Evolutionary conservation across 2,329 filamentous ascomycete genomes (phyloP), one percentile per base, ranked within the genome.

Genomic region (Diplocarpon mali): DNA sequence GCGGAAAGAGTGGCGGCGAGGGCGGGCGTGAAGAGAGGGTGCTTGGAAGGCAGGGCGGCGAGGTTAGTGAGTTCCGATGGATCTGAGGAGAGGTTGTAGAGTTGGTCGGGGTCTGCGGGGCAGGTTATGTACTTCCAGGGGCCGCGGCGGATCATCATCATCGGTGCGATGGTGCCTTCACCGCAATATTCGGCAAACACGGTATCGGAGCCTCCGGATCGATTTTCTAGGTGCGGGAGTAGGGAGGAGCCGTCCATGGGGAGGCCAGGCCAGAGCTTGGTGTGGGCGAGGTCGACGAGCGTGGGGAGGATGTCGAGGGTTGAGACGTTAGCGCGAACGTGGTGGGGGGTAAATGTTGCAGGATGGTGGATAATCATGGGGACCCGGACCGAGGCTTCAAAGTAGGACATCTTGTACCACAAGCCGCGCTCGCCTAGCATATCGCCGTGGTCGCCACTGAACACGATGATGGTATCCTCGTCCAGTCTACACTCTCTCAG

Each of bases 351-450:
- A 64, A 90, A 94, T 49, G 73, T 74, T 57, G 79, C 72, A 20
- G 89, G 89, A 57, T 89, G 79, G 64, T 87, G 82, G 62, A 95
- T 75, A 53, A 95, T 71, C 61, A 95, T 80, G 1, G 89, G 89
- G 16, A 95, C 89, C 24, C 89, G 83, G 37, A 87, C 86, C 11
- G 87, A 94, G 34, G 82, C 82, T 72, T 95, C 89, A 58, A 88
- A 95, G 75, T 92, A 95, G 60, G 79, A 87, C 89, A 95, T 95
- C 73, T 95, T 95, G 71, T 95, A 89, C 89, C 89, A 95, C 38
- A 95, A 69, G 5, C 85, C 84, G 42, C 87, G 80, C 69, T 95
- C 89, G 47, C 89, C 89, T 7, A 95, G 76, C 89, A 95, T 95
- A 65, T 95, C 89, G 45, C 89, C 89, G 60, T 95, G 89, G 62